Percentiles rank a stretch among this genome's conserved stretches.
Evolutionary conservation across 2,329 filamentous ascomycete species (phyloP).

Genomic region (Ampelomyces quisqualis): DNA sequence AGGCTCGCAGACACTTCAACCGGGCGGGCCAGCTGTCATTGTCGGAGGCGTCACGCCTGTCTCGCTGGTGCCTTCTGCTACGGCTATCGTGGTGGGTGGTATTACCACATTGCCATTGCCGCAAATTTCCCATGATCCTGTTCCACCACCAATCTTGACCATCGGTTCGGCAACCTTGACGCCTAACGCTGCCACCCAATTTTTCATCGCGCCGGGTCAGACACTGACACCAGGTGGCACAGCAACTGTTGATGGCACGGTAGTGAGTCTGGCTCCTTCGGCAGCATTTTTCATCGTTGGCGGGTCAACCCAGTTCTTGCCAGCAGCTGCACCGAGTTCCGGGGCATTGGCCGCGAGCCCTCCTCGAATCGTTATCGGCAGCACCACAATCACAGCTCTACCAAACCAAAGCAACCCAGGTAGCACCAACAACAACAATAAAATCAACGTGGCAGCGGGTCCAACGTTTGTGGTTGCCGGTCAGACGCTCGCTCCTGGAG

Average conservation of each 20-base stretch:
- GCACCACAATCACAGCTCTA: conserved; percentile 30
- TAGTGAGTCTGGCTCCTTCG: conserved; percentile 44
- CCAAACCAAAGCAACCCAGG: conserved; percentile 3
- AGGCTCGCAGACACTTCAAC: conserved; percentile 38
- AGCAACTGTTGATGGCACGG: conserved; percentile 42
- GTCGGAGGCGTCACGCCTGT: conserved; percentile 37
- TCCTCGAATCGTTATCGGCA: conserved; percentile 28
- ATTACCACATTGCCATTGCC: conserved; percentile 29
- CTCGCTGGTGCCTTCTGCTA: conserved; percentile 32
- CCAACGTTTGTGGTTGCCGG: conserved; percentile 43
- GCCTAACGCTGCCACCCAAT: conserved; percentile 51
- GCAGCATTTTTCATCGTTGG: conserved; percentile 46
- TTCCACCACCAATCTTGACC: conserved; percentile 42
- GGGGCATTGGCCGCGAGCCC: conserved; percentile 6
- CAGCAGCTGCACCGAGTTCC: conserved; percentile 13
- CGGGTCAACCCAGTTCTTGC: conserved; percentile 39
- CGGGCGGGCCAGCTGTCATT: conserved; percentile 39
- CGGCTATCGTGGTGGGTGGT: conserved; percentile 31
- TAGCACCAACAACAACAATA: conserved; percentile 2
- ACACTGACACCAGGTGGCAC: conserved; percentile 44
- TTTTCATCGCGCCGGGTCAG: conserved; percentile 44
- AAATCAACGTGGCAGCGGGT: conserved; percentile 4
- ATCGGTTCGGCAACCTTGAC: conserved; percentile 45
- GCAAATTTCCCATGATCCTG: conserved; percentile 7
- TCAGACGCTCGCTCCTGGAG: conserved; percentile 41